phyloP scores from a whole-genome alignment of 78 protist genomes.

The Dictyostelium firmibasis region DNA sequence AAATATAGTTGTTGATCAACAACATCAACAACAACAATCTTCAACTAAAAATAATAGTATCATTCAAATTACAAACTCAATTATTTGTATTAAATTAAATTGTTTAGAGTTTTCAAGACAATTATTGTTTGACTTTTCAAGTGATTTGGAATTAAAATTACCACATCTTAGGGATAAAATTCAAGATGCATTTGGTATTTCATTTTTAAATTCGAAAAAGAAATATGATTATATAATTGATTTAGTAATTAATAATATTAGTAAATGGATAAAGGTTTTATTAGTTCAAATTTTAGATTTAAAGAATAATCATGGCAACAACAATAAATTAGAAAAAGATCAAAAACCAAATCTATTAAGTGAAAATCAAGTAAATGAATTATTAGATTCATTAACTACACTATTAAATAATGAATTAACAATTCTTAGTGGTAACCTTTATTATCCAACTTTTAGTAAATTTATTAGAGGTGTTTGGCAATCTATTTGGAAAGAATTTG shows the following conservation, averaged over 20 bases:
- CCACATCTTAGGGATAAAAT: neutral
- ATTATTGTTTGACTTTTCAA: conserved; percentile 23
- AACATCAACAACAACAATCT: neutral
- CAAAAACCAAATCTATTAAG: neutral
- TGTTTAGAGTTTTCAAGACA: conserved; percentile 39
- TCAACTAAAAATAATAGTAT: neutral
- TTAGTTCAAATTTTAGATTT: neutral
- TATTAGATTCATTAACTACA: neutral
- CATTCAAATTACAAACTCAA: neutral
- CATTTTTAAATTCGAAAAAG: neutral
- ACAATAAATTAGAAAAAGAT: neutral
- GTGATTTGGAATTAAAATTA: neutral
- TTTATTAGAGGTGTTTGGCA: conserved; percentile 60
- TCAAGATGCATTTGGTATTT: neutral
- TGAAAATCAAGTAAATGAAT: neutral
- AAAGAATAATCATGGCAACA: neutral
- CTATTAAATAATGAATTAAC: conserved; percentile 34
- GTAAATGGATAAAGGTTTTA: neutral
- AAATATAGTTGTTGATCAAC: neutral
- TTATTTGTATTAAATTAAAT: conserved; percentile 35
- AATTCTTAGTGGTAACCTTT: conserved; percentile 39
- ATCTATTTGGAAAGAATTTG: conserved; percentile 17
- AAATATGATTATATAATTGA: conserved; percentile 37
- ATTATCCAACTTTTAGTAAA: conserved; percentile 23
- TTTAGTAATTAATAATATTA: conserved; percentile 29